Percentiles rank a stretch among this genome's conserved stretches.
phyloP scores from a whole-genome alignment of 73 alveolate genomes.

The Paramecium caudatum region DNA sequence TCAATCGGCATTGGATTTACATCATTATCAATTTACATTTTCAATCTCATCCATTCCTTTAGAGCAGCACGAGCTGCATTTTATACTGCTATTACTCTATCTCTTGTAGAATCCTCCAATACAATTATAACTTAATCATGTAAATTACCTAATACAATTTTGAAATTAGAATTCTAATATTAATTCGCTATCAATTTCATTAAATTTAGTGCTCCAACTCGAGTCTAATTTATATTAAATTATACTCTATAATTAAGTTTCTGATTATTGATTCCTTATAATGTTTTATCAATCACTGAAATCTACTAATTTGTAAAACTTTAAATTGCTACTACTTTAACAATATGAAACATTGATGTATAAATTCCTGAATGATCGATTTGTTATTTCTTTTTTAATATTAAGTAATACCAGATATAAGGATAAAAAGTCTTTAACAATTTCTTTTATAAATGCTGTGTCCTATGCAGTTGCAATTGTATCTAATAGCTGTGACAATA shows the following conservation, averaged over 20 bases:
- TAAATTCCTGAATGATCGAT: slow-evolving; percentile 51
- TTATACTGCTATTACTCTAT: slow-evolving; percentile 67
- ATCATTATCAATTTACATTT: slow-evolving; percentile 1
- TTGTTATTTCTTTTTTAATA: slow-evolving; percentile 6
- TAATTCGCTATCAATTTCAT: slow-evolving; percentile 35
- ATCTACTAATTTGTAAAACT: slow-evolving; percentile 26
- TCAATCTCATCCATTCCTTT: slow-evolving; percentile 66
- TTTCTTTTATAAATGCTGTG: slow-evolving; percentile 27
- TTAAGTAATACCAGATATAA: neutral
- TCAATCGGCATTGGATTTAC: neutral
- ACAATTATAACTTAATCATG: slow-evolving; percentile 62
- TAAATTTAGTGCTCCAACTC: slow-evolving; percentile 58
- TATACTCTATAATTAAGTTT: slow-evolving; percentile 56
- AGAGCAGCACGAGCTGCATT: slow-evolving; percentile 53
- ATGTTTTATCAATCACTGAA: slow-evolving; percentile 23
- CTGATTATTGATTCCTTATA: slow-evolving; percentile 20
- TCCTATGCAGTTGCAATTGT: neutral
- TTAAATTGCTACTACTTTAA: slow-evolving; percentile 4
- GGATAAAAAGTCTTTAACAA: neutral
- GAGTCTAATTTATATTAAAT: slow-evolving; percentile 10
- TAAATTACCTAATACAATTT: slow-evolving; percentile 46
- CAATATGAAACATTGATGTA: slow-evolving; percentile 31
- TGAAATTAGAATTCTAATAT: slow-evolving; percentile 58
- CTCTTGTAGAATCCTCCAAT: slow-evolving; percentile 56
- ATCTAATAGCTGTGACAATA: slow-evolving; percentile 48